These are phyloP conservation scores for Gossypium rotundifolium DNA, from an alignment of 345 rosid species.

Conservation along the genomic window DNA sequence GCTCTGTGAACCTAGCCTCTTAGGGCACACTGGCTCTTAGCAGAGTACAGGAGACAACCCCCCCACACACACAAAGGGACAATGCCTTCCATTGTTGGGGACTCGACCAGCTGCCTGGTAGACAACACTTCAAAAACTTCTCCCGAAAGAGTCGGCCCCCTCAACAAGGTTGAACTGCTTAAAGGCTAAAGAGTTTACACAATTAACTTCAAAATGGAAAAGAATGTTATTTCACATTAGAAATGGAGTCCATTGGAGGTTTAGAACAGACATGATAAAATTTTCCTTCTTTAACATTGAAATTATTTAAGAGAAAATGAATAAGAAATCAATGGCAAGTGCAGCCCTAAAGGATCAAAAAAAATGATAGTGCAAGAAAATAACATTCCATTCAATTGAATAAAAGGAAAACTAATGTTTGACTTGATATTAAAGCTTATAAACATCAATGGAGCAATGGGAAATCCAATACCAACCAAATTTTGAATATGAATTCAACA, in stretches of 20 bases:
- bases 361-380: not conserved
- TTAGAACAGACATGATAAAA: not conserved
- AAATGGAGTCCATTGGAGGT: not conserved
- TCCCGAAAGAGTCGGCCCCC: too few species aligned
- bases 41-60: too few species aligned
- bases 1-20: too few species aligned
- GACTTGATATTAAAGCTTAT: conserved; percentile 16
- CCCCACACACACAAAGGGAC: too few species aligned
- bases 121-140: too few species aligned
- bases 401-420: conserved; percentile 12
- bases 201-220: conserved; percentile 2
- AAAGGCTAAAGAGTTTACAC: not conserved
- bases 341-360: not conserved
- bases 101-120: too few species aligned
- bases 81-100: too few species aligned
- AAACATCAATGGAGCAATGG: conserved; percentile 7
- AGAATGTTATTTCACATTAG: not conserved
- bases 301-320: not conserved
- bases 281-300: not conserved
- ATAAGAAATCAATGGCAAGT: not conserved
- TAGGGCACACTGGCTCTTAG: too few species aligned
- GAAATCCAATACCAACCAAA: conserved; percentile 12
- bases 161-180: not conserved
- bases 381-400: conserved; percentile 9
- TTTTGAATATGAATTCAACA: conserved; percentile 11